Evolutionary conservation across 2,329 filamentous ascomycete species (phyloP).

Genomic region (Ceratocystis huliohia): DNA sequence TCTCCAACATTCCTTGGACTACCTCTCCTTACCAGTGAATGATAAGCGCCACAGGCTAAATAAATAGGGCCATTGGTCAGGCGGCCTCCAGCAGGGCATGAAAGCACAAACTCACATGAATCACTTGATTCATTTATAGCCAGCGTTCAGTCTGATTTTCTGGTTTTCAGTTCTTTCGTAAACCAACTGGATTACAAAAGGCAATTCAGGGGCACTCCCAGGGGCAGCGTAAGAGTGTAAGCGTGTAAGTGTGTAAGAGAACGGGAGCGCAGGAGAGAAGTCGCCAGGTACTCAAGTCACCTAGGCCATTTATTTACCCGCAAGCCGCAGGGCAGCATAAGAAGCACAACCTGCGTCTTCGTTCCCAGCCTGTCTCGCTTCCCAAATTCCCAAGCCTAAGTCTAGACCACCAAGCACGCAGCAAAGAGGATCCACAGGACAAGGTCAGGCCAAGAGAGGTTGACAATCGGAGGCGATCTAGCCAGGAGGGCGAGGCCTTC

Average conservation of each 20-base stretch:
- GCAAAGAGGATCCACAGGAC: neutral
- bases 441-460: neutral
- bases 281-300: neutral
- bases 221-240: neutral
- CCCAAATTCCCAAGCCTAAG: neutral
- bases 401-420: neutral
- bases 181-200: neutral
- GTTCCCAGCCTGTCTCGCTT: neutral
- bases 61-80: neutral
- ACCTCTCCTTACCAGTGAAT: neutral
- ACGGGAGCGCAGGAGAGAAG: no score
- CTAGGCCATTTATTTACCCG: neutral
- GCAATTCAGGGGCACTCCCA: conserved; percentile 9
- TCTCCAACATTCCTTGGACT: neutral
- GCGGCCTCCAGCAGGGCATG: neutral
- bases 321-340: neutral
- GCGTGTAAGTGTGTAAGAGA: no score
- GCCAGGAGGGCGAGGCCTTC: neutral
- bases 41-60: neutral
- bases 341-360: neutral
- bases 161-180: neutral
- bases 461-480: neutral
- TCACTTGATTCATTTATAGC: neutral
- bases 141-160: neutral
- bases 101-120: neutral